Evolutionary conservation across 805 yeast species (phyloP), one percentile per base, ranked within the genome.

Genomic region (Saccharomycopsis sp.): DNA sequence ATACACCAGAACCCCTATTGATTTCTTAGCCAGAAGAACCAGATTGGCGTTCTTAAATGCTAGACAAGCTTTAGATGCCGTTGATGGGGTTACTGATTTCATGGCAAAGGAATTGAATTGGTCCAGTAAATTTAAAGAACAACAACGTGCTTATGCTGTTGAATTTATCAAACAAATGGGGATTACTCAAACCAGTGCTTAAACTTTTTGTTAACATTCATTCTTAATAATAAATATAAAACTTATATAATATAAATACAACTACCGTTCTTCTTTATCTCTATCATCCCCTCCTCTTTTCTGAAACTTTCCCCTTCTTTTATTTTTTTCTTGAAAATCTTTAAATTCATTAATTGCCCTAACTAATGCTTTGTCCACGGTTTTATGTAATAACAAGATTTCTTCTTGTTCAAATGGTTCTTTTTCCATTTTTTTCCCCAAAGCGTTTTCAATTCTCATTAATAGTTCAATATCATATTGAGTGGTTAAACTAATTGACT

Each of bases 401-500:
- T 79, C 81, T 49, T 77, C 82, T 5, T 25, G 23, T 39, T 86
- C 79, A 2, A 88, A 81, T 3, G 75, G 70, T 38, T 86, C 94
- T 58, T 84, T 88, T 3, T 88, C 88, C 41, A 92, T 65, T 55
- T 82, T 86, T 67, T 79, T 82, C n/a, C 66, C 72, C 39, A 92
- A 71, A 8, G 82, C 96, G 40, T 78, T 79, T 59, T 92, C 98
- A 39, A 92, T 88, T 55, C 96, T 70, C 49, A 87, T 64, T 54
- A 85, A 83, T 52, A 87, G 64, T 59, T 88, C 96, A 46, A 92
- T 66, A 59, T 92, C 98, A 57, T 92, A 92, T 59, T 92, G 98
- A 0, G 97, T 88, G 25, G 87, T 94, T 43, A 88, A 64, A 2
- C 95, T 81, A 14, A 88, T 69, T 2, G 95, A 83, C 56, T 79